These are phyloP conservation scores for Kokia cookei DNA, from an alignment of 441 rosid species.

Conservation along the genomic window DNA sequence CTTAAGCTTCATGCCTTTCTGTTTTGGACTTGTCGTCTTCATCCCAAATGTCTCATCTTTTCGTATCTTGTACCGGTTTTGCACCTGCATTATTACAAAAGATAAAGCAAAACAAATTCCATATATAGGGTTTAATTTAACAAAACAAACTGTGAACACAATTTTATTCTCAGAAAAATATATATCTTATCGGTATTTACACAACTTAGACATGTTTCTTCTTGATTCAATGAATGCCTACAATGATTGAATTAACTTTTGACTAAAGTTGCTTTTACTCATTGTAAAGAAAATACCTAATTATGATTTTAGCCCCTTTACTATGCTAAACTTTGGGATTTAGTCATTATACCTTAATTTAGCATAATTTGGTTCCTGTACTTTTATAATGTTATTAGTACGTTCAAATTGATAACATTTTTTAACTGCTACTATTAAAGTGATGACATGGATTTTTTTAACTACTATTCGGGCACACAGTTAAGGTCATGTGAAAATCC, in stretches of 20 bases:
- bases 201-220: background rate
- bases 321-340: no score
- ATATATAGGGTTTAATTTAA: background rate
- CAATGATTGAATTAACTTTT: background rate
- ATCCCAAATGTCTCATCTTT: conserved; percentile 21
- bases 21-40: conserved; percentile 29
- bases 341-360: no score
- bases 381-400: background rate
- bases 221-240: background rate
- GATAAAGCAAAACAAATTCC: background rate
- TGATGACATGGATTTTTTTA: background rate
- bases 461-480: no score
- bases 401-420: background rate
- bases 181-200: no score
- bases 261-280: background rate
- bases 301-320: no score
- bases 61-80: conserved; percentile 43
- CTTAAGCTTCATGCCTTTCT: conserved; percentile 30
- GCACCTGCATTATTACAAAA: conserved; percentile 30
- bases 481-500: no score
- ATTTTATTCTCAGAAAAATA: background rate
- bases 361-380: background rate
- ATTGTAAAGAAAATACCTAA: no score
- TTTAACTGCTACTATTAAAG: background rate
- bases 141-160: background rate